phyloP scores from a whole-genome alignment of 106 monocot species.

The Iris macrosiphon region DNA sequence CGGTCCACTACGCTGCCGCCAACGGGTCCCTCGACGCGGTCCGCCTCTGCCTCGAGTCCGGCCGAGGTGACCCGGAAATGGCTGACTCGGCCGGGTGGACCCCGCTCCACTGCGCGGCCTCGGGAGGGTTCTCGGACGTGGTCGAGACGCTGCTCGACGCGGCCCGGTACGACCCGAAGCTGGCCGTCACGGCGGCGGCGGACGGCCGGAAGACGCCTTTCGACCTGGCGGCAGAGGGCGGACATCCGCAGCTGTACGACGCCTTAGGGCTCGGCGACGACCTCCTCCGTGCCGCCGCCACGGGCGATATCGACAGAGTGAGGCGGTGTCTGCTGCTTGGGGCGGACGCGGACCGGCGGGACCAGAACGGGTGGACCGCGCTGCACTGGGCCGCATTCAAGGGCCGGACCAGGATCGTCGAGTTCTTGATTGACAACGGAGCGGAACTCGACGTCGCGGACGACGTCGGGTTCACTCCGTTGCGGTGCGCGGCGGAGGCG shows the following conservation, averaged over 20 bases:
- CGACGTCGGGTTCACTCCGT: constrained; percentile 29
- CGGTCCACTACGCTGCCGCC: constrained; percentile 25
- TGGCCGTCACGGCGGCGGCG: constrained; percentile 9
- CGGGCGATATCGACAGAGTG: constrained; percentile 1
- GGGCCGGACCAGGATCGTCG: constrained; percentile 15
- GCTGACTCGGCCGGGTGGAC: constrained; percentile 29
- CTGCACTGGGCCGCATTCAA: constrained; percentile 30
- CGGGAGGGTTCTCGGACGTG: constrained; percentile 4
- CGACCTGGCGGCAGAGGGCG: constrained; percentile 30
- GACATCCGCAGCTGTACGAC: constrained; percentile 14
- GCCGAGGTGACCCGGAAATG: constrained; percentile 18
- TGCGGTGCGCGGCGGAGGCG: constrained; percentile 25
- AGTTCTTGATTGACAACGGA: constrained; percentile 11
- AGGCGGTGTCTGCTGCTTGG: background rate
- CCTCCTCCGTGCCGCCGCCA: constrained; percentile 8
- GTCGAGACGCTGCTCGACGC: constrained; percentile 4
- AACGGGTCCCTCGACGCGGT: constrained; percentile 15
- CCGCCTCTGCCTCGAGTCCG: constrained; percentile 15
- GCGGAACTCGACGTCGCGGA: constrained; percentile 21
- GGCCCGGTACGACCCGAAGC: constrained; percentile 7
- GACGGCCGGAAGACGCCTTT: constrained; percentile 18
- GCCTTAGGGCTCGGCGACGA: constrained; percentile 11
- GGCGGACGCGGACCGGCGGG: constrained; percentile 9
- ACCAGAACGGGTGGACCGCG: constrained; percentile 41
- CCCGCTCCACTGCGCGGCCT: constrained; percentile 31